Evolutionary conservation across 2,329 filamentous ascomycete genomes (phyloP).

Genomic region (Trichophaea hybrida): DNA sequence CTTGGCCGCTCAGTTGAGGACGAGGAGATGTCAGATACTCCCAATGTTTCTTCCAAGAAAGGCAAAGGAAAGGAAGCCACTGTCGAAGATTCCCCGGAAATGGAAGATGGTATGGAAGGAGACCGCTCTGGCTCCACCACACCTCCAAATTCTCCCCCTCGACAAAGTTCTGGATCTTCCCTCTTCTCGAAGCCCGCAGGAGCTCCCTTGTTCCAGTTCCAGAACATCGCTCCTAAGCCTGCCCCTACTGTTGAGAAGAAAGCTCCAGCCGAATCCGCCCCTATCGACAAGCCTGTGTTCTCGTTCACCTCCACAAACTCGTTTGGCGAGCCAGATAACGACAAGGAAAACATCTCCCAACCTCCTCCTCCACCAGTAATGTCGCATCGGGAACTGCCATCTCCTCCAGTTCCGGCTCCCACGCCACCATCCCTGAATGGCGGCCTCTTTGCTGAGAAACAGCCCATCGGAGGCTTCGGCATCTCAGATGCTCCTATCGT

Average conservation of each 20-base stretch:
- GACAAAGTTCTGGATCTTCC: neutral
- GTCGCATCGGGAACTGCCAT: conserved; percentile 22
- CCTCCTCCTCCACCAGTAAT: conserved; percentile 21
- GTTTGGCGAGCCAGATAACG: neutral
- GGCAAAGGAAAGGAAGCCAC: conserved; percentile 1
- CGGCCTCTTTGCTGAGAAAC: conserved; percentile 13
- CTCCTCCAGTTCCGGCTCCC: conserved; percentile 10
- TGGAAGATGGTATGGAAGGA: neutral
- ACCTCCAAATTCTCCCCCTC: neutral
- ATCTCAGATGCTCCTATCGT: conserved; percentile 8
- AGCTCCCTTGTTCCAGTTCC: conserved; percentile 3
- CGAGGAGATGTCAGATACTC: conserved; percentile 16
- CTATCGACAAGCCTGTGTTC: neutral
- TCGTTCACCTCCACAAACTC: neutral
- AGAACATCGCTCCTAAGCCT: neutral
- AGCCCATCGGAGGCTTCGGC: conserved; percentile 18
- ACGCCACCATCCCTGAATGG: conserved; percentile 6
- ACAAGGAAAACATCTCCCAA: conserved; percentile 19
- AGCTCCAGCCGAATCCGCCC: neutral
- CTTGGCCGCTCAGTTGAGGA: conserved; percentile 13
- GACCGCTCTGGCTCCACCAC: neutral
- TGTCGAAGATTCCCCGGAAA: neutral
- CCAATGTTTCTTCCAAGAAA: conserved; percentile 1
- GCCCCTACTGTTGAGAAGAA: conserved; percentile 5
- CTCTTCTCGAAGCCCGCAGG: neutral